These are phyloP conservation scores for Colletotrichum sp. DNA, from an alignment of 2,329 filamentous ascomycete species.

Conservation along the genomic window DNA sequence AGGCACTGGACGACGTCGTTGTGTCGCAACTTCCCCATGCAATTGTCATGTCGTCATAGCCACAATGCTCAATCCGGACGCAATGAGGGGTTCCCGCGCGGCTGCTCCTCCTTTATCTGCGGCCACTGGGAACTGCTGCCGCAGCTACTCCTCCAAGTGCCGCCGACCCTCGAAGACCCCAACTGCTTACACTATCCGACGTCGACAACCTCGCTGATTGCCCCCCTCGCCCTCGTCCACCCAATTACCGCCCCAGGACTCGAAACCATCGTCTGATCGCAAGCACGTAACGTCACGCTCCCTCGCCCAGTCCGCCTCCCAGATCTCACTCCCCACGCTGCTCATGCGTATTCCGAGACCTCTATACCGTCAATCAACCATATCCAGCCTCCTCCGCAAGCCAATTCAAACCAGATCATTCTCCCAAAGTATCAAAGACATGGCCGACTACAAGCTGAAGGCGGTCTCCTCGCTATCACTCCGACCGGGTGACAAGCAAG, in stretches of 20 bases:
- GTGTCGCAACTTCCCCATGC: neutral
- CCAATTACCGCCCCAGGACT: neutral
- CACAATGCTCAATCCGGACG: neutral
- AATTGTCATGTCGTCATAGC: neutral
- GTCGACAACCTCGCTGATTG: neutral
- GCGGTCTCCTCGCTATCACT: slow-evolving; percentile 76
- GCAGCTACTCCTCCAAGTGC: neutral
- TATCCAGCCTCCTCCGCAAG: neutral
- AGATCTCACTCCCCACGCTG: neutral
- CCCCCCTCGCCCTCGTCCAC: neutral
- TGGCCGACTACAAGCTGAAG: slow-evolving; percentile 75
- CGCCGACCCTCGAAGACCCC: neutral
- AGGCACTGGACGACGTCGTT: neutral
- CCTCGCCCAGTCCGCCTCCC: neutral
- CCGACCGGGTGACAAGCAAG: slow-evolving; percentile 81
- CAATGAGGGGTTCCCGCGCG: neutral
- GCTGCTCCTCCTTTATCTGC: neutral
- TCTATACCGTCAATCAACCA: neutral
- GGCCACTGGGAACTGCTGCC: neutral
- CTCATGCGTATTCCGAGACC: slow-evolving; percentile 13
- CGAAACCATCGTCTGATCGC: neutral
- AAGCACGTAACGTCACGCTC: neutral
- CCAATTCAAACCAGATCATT: slow-evolving; percentile 18
- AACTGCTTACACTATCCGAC: neutral
- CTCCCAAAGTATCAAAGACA: slow-evolving; percentile 37